Percentiles rank a stretch among this genome's conserved stretches.
Conservation (phyloP, 2,329 filamentous ascomycete species). For the Rachicladosporium sp. region DNA sequence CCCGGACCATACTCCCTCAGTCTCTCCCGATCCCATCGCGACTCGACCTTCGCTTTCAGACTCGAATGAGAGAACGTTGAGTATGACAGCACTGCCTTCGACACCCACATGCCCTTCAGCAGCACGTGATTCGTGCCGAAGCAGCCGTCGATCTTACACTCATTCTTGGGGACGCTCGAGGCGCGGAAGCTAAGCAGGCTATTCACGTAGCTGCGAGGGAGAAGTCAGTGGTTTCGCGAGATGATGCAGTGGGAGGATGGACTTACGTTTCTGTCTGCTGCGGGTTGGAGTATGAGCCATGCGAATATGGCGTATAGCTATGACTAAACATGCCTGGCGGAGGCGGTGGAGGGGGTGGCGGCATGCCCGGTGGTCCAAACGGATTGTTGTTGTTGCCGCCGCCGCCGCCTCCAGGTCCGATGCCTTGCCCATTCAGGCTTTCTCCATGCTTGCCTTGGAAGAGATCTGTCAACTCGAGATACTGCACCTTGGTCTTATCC, state of each 20-base stretch:
- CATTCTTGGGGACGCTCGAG: not conserved
- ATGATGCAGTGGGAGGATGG: too few species aligned
- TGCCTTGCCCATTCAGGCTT: too few species aligned
- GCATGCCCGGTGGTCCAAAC: too few species aligned
- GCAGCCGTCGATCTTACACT: not conserved
- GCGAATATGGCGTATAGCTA: too few species aligned
- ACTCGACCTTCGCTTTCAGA: not conserved
- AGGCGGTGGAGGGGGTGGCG: too few species aligned
- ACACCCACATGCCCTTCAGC: not conserved
- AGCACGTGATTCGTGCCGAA: not conserved
- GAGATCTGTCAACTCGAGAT: not conserved
- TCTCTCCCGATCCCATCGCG: not conserved
- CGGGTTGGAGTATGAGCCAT: too few species aligned
- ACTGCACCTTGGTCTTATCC: not conserved
- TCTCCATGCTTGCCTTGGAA: not conserved
- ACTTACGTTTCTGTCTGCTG: too few species aligned
- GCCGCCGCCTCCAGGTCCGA: too few species aligned
- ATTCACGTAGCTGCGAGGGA: not conserved
- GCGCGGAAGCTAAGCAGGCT: not conserved
- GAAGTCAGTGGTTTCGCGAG: too few species aligned
- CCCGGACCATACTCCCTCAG: constrained; percentile 1
- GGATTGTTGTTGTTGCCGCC: too few species aligned
- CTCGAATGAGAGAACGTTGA: not conserved
- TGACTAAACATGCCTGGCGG: too few species aligned
- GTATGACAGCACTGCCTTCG: not conserved